Evolutionary conservation across 2,329 filamentous ascomycete genomes (phyloP).

Genomic region (Fusarium neocosmosporiellum): DNA sequence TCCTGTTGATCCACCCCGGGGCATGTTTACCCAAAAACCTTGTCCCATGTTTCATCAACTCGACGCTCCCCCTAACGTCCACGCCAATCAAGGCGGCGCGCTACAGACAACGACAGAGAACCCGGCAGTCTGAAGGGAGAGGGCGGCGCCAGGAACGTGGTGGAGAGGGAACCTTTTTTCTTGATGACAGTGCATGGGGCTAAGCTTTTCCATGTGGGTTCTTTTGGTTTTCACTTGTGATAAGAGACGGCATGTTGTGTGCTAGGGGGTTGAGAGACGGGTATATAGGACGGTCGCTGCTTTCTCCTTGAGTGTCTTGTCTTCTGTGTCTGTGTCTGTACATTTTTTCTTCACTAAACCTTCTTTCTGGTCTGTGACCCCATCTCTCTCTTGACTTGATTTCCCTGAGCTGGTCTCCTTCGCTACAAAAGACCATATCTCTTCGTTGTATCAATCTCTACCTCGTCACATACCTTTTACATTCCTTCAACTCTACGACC

Average conservation of each 20-base stretch:
- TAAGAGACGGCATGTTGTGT: background rate
- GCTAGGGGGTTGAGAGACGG: background rate
- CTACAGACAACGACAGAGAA: background rate
- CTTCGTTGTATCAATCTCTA: background rate
- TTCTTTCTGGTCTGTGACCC: constrained; percentile 31
- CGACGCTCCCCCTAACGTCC: background rate
- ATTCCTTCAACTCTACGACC: constrained; percentile 8
- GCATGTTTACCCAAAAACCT: background rate
- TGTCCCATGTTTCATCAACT: background rate
- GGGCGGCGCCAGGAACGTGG: background rate
- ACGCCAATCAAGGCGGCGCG: background rate
- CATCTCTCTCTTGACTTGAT: background rate
- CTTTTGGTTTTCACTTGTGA: background rate
- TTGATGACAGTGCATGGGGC: background rate
- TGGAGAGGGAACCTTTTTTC: background rate
- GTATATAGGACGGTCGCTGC: constrained; percentile 21
- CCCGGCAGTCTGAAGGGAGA: background rate
- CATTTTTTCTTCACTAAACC: background rate
- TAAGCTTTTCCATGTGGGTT: background rate
- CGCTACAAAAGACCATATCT: background rate
- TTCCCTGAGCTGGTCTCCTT: constrained; percentile 20
- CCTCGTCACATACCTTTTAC: constrained; percentile 11
- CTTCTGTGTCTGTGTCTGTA: background rate
- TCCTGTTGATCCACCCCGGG: background rate
- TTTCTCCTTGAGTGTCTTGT: background rate